phyloP scores from a whole-genome alignment of 73 alveolate genomes.

The Stentor coeruleus region DNA sequence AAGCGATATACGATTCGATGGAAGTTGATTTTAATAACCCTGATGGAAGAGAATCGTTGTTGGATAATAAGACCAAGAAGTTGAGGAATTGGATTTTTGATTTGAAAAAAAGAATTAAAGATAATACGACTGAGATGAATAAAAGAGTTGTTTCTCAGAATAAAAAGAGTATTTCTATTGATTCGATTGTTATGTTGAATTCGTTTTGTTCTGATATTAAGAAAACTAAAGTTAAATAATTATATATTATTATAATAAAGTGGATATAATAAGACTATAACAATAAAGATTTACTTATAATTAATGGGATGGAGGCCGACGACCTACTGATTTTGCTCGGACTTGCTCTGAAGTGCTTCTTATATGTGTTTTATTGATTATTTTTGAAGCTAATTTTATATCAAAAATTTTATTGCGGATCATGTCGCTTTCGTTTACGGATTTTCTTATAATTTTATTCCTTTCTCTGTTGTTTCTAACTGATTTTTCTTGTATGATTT shows the following conservation, averaged over 20 bases:
- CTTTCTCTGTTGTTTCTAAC: background rate
- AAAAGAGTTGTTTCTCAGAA: slow-evolving; percentile 1
- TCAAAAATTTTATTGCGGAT: background rate
- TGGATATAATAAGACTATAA: too few species aligned
- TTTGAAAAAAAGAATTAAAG: background rate
- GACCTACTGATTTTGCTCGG: background rate
- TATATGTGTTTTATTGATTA: background rate
- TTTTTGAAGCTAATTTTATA: background rate
- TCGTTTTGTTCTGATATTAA: too few species aligned
- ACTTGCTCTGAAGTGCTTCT: background rate
- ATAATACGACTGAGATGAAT: background rate
- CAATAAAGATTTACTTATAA: too few species aligned
- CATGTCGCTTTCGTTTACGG: background rate
- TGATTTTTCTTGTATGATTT: background rate
- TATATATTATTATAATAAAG: too few species aligned
- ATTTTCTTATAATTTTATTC: background rate
- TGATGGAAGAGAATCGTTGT: slow-evolving; percentile 10
- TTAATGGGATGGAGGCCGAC: background rate
- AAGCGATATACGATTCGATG: background rate
- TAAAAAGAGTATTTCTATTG: too few species aligned
- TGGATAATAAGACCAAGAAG: background rate
- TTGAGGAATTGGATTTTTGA: slow-evolving; percentile 2
- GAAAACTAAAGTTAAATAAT: too few species aligned
- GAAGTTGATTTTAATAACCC: background rate
- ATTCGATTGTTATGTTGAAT: too few species aligned